Evolutionary conservation across 192 early-diverging fungal species (phyloP).

Genomic region (Endogone sp.): DNA sequence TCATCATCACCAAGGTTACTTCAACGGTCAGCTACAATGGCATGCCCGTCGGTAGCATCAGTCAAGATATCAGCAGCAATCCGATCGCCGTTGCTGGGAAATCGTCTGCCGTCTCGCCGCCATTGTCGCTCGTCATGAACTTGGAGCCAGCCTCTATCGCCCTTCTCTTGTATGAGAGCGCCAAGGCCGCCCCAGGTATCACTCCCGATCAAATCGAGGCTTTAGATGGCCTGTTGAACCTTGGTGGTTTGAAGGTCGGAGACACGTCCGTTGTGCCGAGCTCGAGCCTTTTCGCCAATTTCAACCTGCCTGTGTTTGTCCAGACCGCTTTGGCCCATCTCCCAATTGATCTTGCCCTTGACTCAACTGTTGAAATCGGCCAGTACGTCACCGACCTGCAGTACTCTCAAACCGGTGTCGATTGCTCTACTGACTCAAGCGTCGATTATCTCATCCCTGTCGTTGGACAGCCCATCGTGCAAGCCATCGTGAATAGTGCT

Average conservation of each 20-base stretch:
- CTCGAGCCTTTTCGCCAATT: conserved; percentile 33
- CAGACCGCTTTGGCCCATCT: conserved; percentile 41
- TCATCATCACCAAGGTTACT: conserved; percentile 44
- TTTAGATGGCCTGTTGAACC: conserved; percentile 38
- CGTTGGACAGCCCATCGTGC: conserved; percentile 53
- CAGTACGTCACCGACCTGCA: conserved; percentile 40
- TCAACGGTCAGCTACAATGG: conserved; percentile 39
- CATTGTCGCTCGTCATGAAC: conserved; percentile 42
- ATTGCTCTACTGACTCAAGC: conserved; percentile 38
- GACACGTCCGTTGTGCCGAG: conserved; percentile 17
- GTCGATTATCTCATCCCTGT: conserved; percentile 45
- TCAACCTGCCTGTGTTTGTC: conserved; percentile 42
- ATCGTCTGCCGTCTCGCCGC: conserved; percentile 25
- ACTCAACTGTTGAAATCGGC: conserved; percentile 41
- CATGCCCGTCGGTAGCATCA: conserved; percentile 37
- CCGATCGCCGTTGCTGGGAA: conserved; percentile 38
- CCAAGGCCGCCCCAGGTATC: conserved; percentile 38
- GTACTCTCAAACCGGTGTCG: conserved; percentile 34
- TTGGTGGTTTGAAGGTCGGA: conserved; percentile 36
- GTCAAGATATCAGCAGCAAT: conserved; percentile 36
- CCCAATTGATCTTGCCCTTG: conserved; percentile 40
- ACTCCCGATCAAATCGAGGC: conserved; percentile 16
- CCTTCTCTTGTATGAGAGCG: conserved; percentile 39
- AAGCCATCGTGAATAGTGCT: conserved; percentile 40
- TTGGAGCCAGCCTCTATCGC: conserved; percentile 42